phyloP scores from a whole-genome alignment of 2,329 filamentous ascomycete species.

The Sporothrix globosa region DNA sequence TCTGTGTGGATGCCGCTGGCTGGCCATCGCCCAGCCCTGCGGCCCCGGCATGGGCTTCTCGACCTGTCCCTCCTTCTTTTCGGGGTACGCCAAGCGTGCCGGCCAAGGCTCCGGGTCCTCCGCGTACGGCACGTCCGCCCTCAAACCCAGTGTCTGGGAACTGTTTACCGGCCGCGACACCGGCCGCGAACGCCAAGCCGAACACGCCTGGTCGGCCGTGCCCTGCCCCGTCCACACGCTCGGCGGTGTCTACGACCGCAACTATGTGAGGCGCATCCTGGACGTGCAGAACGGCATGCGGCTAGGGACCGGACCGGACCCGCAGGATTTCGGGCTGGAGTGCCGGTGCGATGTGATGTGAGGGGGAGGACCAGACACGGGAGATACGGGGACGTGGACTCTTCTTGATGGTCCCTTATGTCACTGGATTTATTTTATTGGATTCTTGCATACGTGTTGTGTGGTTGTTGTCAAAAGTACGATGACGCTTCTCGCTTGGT shows the following conservation, averaged over 20 bases:
- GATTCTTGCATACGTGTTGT: too few relatives aligned
- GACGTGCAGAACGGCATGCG: conserved; percentile 51
- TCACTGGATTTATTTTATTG: neutral
- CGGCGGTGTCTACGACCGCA: conserved; percentile 52
- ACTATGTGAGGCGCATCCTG: conserved; percentile 52
- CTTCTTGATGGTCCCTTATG: too few relatives aligned
- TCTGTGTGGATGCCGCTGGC: conserved; percentile 58
- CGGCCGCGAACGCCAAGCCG: neutral
- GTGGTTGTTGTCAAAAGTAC: too few relatives aligned
- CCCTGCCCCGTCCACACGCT: conserved; percentile 50
- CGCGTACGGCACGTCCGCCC: conserved; percentile 21
- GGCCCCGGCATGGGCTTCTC: conserved; percentile 55
- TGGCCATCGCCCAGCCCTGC: conserved; percentile 53
- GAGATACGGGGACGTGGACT: too few relatives aligned
- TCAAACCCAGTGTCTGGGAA: neutral
- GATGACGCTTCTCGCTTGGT: too few relatives aligned
- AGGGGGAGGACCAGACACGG: neutral
- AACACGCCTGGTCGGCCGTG: conserved; percentile 37
- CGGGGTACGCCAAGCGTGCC: conserved; percentile 44
- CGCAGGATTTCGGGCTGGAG: conserved; percentile 46
- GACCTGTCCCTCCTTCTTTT: conserved; percentile 51
- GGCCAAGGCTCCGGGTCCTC: conserved; percentile 37
- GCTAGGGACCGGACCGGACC: conserved; percentile 52
- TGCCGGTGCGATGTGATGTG: conserved; percentile 47
- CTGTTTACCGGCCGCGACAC: neutral